Percentiles rank a stretch among this genome's conserved stretches.
Evolutionary conservation across 371 early-diverging fungal species (phyloP).

Genomic region (Polyrhizophydium stewartii): DNA sequence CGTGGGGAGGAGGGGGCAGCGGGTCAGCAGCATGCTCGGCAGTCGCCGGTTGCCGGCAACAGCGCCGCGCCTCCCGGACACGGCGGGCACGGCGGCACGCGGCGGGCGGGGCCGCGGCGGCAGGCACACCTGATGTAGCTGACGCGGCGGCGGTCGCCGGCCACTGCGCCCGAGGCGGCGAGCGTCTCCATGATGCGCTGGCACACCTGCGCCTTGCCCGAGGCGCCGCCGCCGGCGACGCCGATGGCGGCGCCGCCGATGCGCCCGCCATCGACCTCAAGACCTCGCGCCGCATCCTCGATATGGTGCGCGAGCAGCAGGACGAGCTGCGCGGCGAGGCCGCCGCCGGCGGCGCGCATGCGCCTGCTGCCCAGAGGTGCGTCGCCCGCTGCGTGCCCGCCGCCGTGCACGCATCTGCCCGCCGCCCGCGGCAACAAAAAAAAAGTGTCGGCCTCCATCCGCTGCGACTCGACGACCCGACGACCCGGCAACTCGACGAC

Average conservation of each 20-base stretch:
- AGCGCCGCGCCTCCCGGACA: not conserved
- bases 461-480: too few species aligned
- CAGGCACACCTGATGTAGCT: constrained; percentile 8
- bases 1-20: not conserved
- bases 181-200: constrained; percentile 19
- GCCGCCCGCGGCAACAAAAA: too few species aligned
- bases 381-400: not conserved
- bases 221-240: not conserved
- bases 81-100: not conserved
- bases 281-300: constrained; percentile 81
- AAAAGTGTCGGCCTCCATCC: too few species aligned
- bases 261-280: constrained; percentile 69
- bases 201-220: constrained; percentile 28
- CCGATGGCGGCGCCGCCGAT: constrained; percentile 5
- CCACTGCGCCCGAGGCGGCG: constrained; percentile 1
- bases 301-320: constrained; percentile 87
- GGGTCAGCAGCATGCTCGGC: not conserved
- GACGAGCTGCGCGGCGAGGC: constrained; percentile 63
- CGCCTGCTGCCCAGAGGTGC: too few species aligned
- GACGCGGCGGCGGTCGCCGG: constrained; percentile 2
- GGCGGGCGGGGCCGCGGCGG: not conserved
- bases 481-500: too few species aligned
- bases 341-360: not conserved
- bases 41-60: too few species aligned
- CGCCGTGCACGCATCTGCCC: too few species aligned